Evolutionary conservation across 2,329 filamentous ascomycete genomes (phyloP).

Genomic region (Fusarium drepaniforme): DNA sequence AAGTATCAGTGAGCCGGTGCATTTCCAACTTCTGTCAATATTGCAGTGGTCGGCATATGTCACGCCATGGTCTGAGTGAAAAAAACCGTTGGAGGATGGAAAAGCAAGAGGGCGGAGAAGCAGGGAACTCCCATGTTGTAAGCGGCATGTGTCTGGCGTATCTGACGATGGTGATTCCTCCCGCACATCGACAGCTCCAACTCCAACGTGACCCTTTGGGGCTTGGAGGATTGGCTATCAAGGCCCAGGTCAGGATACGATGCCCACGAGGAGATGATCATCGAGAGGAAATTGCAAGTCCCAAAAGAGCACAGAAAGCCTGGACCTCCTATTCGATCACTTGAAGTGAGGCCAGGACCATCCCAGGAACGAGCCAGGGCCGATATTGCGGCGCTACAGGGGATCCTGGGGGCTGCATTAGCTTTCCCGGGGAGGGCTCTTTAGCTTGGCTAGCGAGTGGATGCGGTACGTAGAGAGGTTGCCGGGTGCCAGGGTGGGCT

Average conservation of each 20-base stretch:
- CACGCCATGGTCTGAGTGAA: constrained; percentile 3
- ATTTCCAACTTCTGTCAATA: not conserved
- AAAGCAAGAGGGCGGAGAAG: constrained; percentile 1
- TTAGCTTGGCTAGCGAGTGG: constrained; percentile 23
- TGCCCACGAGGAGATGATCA: constrained; percentile 29
- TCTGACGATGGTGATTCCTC: constrained; percentile 11
- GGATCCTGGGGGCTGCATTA: constrained; percentile 30
- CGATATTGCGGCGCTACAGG: constrained; percentile 35
- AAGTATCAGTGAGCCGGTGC: not conserved
- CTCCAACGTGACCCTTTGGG: constrained; percentile 20
- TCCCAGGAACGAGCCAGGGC: constrained; percentile 33
- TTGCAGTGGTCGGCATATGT: constrained; percentile 3
- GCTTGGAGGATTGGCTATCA: not conserved
- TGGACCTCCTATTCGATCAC: constrained; percentile 35
- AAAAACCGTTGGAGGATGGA: constrained; percentile 5
- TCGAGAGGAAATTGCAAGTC: constrained; percentile 42
- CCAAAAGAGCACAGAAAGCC: constrained; percentile 19
- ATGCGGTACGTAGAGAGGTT: constrained; percentile 6
- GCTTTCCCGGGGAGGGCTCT: constrained; percentile 37
- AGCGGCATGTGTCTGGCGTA: constrained; percentile 1
- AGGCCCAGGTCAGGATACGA: constrained; percentile 13
- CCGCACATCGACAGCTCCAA: constrained; percentile 28
- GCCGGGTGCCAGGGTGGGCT: not conserved
- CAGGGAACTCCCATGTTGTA: constrained; percentile 17
- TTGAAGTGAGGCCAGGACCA: constrained; percentile 12